phyloP scores from a whole-genome alignment of 106 monocot species.

The Platanthera guangdongensis region DNA sequence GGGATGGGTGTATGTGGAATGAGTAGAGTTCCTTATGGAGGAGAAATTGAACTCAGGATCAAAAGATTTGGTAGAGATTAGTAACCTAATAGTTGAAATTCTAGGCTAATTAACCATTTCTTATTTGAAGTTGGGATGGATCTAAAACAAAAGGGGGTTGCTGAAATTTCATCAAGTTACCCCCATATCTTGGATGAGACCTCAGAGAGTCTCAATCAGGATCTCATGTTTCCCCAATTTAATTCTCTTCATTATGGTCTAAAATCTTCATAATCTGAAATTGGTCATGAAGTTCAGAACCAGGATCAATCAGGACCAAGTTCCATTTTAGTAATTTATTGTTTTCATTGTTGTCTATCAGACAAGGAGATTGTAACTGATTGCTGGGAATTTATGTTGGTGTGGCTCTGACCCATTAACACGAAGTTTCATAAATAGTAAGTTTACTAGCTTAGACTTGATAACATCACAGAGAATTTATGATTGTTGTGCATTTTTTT shows the following conservation, averaged over 20 bases:
- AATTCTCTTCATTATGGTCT: neutral
- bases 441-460: too few species aligned
- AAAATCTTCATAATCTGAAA: neutral
- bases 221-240: neutral
- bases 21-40: neutral
- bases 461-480: too few species aligned
- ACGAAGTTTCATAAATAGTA: too few species aligned
- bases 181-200: neutral
- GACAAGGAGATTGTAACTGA: too few species aligned
- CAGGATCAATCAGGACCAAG: constrained; percentile 16
- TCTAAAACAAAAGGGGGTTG: neutral
- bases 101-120: neutral
- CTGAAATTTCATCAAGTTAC: neutral
- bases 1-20: neutral
- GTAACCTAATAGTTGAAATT: neutral
- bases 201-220: neutral
- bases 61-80: constrained; percentile 2
- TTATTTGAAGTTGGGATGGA: neutral
- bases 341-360: too few species aligned
- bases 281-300: constrained; percentile 9
- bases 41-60: neutral
- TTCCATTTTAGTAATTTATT: too few species aligned
- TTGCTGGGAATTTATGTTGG: too few species aligned
- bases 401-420: too few species aligned
- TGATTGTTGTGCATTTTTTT: too few species aligned